These are phyloP conservation scores for Eucommia ulmoides DNA, from an alignment of 257 asterid genomes.

Conservation along the genomic window DNA sequence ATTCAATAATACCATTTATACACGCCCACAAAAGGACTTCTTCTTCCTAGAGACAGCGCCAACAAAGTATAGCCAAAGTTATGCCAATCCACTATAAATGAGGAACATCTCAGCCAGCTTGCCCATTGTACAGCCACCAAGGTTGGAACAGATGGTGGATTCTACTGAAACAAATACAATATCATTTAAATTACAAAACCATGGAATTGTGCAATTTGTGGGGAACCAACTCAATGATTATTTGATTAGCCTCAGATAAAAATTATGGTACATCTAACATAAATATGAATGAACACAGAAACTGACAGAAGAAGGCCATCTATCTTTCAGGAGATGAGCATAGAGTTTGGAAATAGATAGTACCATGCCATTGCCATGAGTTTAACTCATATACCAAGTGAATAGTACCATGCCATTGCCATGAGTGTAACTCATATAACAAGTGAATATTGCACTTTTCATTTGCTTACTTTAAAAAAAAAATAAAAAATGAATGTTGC, in stretches of 20 bases:
- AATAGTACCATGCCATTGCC: no score
- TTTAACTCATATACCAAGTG: no score
- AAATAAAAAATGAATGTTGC: no score
- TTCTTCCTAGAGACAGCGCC: conserved; percentile 74
- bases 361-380: no score
- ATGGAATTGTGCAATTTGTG: no score
- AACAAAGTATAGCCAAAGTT: conserved; percentile 87
- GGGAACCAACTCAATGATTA: no score
- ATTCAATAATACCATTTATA: conserved; percentile 57
- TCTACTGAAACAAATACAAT: conserved; percentile 34
- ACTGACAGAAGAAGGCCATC: neutral
- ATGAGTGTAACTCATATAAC: neutral
- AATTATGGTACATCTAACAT: neutral
- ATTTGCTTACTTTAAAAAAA: neutral
- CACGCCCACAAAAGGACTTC: conserved; percentile 57
- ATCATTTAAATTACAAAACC: no score
- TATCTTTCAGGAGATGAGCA: neutral
- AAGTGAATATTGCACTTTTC: neutral
- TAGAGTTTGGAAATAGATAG: neutral
- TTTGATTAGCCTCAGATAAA: neutral
- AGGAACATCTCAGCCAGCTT: conserved; percentile 71
- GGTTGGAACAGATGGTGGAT: conserved; percentile 99
- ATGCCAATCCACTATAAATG: conserved; percentile 86
- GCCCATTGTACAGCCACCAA: conserved; percentile 86
- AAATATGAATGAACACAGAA: neutral